These are phyloP conservation scores for Ophiostoma ulmi DNA, from an alignment of 2,329 filamentous ascomycete genomes.

Conservation along the genomic window DNA sequence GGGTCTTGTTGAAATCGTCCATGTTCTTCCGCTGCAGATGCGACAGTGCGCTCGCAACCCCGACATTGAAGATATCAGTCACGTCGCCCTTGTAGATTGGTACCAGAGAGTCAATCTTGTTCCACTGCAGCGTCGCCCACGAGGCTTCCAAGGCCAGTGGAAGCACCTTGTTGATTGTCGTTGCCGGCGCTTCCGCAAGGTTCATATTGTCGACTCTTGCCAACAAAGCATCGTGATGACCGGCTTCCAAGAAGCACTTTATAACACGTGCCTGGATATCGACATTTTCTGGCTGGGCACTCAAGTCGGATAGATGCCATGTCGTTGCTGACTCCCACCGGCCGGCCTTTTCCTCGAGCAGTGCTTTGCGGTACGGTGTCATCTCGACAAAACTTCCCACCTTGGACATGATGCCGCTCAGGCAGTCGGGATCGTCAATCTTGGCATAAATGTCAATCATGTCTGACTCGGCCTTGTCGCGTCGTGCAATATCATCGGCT, in stretches of 20 bases:
- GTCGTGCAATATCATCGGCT: conserved; percentile 39
- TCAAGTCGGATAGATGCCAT: conserved; percentile 91
- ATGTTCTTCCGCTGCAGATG: conserved; percentile 52
- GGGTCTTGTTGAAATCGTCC: conserved; percentile 49
- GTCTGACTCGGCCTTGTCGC: conserved; percentile 61
- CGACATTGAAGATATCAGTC: conserved; percentile 72
- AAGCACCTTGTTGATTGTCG: conserved; percentile 59
- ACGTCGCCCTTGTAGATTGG: conserved; percentile 45
- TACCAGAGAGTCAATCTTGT: conserved; percentile 65
- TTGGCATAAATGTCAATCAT: conserved; percentile 93
- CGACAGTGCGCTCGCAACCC: conserved; percentile 63
- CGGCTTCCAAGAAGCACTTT: conserved; percentile 88
- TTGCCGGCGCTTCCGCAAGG: conserved; percentile 35
- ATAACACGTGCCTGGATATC: conserved; percentile 79
- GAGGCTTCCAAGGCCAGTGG: conserved; percentile 86
- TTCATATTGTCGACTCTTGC: conserved; percentile 80
- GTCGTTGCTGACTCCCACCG: conserved; percentile 92
- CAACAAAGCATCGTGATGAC: conserved; percentile 82
- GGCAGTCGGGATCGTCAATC: conserved; percentile 94
- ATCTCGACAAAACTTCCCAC: conserved; percentile 59
- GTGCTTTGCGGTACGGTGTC: conserved; percentile 88
- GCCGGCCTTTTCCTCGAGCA: conserved; percentile 88
- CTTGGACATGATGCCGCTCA: conserved; percentile 89
- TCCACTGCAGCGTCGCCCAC: conserved; percentile 83
- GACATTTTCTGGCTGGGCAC: conserved; percentile 68